A percentile compares a stretch with the other conserved stretches of the same genome.
phyloP scores from a whole-genome alignment of 176 grass and related monocot genomes.

The Tuctoria greenei region DNA sequence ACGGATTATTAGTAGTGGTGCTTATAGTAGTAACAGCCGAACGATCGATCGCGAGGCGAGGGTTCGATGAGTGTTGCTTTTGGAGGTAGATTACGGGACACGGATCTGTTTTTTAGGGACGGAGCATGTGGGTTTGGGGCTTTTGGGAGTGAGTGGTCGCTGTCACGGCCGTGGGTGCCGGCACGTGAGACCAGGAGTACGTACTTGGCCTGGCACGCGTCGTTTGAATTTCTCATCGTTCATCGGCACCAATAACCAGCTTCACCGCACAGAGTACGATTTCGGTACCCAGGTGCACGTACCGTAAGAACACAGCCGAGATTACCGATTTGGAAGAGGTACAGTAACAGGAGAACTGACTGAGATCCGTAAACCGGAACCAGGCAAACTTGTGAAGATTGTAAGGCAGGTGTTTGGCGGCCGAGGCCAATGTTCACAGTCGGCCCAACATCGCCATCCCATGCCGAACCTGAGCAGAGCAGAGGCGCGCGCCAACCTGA shows the following conservation, averaged over 20 bases:
- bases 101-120: conserved; percentile 46
- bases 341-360: too few species aligned
- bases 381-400: too few species aligned
- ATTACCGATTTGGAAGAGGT: too few species aligned
- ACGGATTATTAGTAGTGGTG: background rate
- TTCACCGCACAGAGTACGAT: background rate
- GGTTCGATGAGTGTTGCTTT: conserved; percentile 8
- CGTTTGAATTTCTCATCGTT: background rate
- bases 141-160: conserved; percentile 45
- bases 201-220: background rate
- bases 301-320: too few species aligned
- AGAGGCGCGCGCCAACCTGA: too few species aligned
- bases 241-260: background rate
- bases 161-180: conserved; percentile 33
- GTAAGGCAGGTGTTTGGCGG: too few species aligned
- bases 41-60: background rate
- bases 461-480: too few species aligned
- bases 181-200: conserved; percentile 35
- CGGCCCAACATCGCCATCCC: too few species aligned
- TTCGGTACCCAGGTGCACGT: background rate
- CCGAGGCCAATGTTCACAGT: too few species aligned
- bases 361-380: too few species aligned
- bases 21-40: background rate
- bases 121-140: conserved; percentile 39
- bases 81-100: conserved; percentile 25